Percentiles rank a stretch among this genome's conserved stretches.
Evolutionary conservation across 2,329 filamentous ascomycete species (phyloP).

Genomic region (Pseudocercospora vitis): DNA sequence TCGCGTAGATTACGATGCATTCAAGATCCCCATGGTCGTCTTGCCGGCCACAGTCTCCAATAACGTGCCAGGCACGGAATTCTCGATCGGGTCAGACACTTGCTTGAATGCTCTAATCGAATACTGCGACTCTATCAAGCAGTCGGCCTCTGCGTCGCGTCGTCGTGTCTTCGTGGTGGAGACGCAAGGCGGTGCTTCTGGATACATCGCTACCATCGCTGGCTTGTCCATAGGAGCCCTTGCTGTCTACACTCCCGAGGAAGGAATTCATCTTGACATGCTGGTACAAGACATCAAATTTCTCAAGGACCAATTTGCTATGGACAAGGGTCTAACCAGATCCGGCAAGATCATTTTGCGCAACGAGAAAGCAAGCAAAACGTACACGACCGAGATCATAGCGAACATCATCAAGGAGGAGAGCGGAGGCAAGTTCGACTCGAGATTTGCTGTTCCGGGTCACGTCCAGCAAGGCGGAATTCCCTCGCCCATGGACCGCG

Average conservation of each 20-base stretch:
- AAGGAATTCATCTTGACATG: constrained; percentile 92
- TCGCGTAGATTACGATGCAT: constrained; percentile 72
- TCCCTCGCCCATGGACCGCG: constrained; percentile 93
- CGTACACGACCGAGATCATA: constrained; percentile 90
- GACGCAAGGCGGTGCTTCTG: constrained; percentile 91
- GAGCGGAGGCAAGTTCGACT: constrained; percentile 87
- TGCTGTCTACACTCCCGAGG: constrained; percentile 94
- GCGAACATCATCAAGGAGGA: constrained; percentile 95
- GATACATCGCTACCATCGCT: constrained; percentile 87
- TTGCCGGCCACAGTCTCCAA: constrained; percentile 98
- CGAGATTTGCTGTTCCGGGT: constrained; percentile 84
- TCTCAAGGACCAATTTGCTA: constrained; percentile 78
- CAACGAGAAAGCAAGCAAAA: constrained; percentile 88
- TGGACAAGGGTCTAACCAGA: constrained; percentile 82
- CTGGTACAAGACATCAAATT: constrained; percentile 86
- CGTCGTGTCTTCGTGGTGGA: constrained; percentile 96
- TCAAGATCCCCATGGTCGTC: constrained; percentile 89
- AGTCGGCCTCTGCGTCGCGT: constrained; percentile 90
- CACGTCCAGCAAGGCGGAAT: constrained; percentile 94
- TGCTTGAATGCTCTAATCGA: constrained; percentile 92
- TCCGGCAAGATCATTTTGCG: constrained; percentile 94
- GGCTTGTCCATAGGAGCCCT: constrained; percentile 89
- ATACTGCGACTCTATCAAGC: constrained; percentile 97
- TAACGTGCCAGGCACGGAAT: constrained; percentile 96
- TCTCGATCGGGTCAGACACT: constrained; percentile 93